These are phyloP conservation scores for Microascus cirrosus DNA, from an alignment of 2,329 filamentous ascomycete genomes.

Conservation along the genomic window DNA sequence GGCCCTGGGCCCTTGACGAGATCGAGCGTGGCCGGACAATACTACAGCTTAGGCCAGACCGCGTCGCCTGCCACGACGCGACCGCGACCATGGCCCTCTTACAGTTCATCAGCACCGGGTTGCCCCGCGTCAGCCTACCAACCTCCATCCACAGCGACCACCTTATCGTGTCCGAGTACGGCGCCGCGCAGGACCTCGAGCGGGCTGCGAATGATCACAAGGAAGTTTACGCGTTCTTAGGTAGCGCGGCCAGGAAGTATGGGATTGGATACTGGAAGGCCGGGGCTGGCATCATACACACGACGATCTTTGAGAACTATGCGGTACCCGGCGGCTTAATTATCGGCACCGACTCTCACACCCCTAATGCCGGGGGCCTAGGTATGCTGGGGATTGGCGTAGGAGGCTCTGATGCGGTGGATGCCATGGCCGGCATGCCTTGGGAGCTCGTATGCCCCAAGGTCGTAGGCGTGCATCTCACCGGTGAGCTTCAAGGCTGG, in stretches of 20 bases:
- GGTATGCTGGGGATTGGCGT: slow-evolving; percentile 94
- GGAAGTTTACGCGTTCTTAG: slow-evolving; percentile 97
- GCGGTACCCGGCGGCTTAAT: slow-evolving; percentile 97
- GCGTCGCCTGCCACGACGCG: slow-evolving; percentile 98
- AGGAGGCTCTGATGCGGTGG: slow-evolving; percentile 94
- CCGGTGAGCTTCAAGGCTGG: slow-evolving; percentile 83
- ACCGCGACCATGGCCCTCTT: slow-evolving; percentile 99
- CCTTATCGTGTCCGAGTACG: slow-evolving; percentile 94
- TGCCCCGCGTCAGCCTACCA: slow-evolving; percentile 89
- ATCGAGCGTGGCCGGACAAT: slow-evolving; percentile 94
- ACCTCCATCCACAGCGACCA: slow-evolving; percentile 98
- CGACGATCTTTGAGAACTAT: slow-evolving; percentile 97
- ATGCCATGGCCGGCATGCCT: slow-evolving; percentile 93
- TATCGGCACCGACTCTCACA: slow-evolving; percentile 97
- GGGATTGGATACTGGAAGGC: slow-evolving; percentile 99
- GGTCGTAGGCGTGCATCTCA: slow-evolving; percentile 91
- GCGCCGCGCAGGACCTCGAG: slow-evolving; percentile 85
- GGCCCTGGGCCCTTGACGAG: slow-evolving; percentile 53
- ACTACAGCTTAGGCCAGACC: slow-evolving; percentile 91
- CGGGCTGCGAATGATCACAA: slow-evolving; percentile 92
- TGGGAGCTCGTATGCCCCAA: slow-evolving; percentile 99
- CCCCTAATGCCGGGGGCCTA: slow-evolving; percentile 91
- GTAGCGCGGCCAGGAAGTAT: slow-evolving; percentile 92
- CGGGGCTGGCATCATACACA: slow-evolving; percentile 98
- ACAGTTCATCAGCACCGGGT: slow-evolving; percentile 98